Percentiles rank a stretch among this genome's conserved stretches.
Conservation (phyloP, 805 yeast species). For the Lachancea sp. region DNA sequence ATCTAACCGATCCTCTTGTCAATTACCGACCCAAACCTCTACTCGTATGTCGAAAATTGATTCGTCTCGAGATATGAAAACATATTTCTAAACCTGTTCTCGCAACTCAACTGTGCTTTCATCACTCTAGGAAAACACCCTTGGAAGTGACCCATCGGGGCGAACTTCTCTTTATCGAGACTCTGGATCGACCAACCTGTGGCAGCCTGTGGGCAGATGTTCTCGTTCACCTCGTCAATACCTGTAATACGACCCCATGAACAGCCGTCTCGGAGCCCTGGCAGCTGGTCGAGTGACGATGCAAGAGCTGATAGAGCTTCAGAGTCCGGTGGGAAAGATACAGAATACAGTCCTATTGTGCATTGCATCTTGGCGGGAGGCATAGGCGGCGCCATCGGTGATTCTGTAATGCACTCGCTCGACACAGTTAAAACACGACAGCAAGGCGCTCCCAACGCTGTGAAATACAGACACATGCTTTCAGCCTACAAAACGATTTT, state of each 20-base stretch:
- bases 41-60: neutral
- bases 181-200: neutral
- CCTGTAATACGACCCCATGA: slow-evolving; percentile 18
- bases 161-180: neutral
- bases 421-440: slow-evolving; percentile 97
- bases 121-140: neutral
- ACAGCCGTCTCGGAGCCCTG: slow-evolving; percentile 7
- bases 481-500: slow-evolving; percentile 73
- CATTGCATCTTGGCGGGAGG: slow-evolving; percentile 85
- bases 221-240: slow-evolving; percentile 19
- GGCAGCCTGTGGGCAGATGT: slow-evolving; percentile 10
- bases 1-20: neutral
- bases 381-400: slow-evolving; percentile 90
- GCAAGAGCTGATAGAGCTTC: slow-evolving; percentile 7
- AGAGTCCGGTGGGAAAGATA: neutral
- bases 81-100: neutral
- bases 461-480: slow-evolving; percentile 67
- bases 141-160: neutral
- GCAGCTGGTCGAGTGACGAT: slow-evolving; percentile 12
- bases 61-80: slow-evolving; percentile 1
- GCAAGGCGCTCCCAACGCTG: slow-evolving; percentile 72
- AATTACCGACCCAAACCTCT: neutral
- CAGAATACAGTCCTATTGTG: slow-evolving; percentile 35
- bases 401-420: slow-evolving; percentile 86
- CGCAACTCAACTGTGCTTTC: neutral